A percentile compares a stretch with the other conserved stretches of the same genome.
These are phyloP conservation scores for Phialophora macrospora DNA, from an alignment of 2,329 filamentous ascomycete species.

Conservation along the genomic window DNA sequence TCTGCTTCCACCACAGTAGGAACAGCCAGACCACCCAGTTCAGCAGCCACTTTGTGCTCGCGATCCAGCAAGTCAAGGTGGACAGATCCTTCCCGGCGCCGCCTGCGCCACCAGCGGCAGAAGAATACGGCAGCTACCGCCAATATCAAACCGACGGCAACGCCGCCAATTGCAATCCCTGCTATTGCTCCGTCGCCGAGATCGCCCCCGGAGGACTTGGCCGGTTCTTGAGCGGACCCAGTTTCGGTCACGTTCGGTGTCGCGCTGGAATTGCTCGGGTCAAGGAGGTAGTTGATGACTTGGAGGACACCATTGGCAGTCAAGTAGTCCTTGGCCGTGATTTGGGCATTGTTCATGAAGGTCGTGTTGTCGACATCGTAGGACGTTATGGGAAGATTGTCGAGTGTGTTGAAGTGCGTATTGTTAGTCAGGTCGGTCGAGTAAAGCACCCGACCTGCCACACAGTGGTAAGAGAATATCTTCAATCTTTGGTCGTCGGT, in stretches of 20 bases:
- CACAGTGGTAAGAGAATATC: not conserved
- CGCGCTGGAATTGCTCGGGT: not conserved
- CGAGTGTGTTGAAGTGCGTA: not conserved
- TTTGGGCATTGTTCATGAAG: conserved; percentile 1
- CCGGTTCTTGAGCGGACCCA: not conserved
- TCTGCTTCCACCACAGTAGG: not conserved
- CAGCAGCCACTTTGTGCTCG: not conserved
- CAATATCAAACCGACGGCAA: not conserved
- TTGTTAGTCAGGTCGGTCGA: conserved; percentile 1
- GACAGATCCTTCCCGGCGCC: not conserved
- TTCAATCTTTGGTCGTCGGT: not conserved
- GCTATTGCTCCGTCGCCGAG: not conserved
- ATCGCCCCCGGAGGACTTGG: not conserved
- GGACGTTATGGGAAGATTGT: not conserved
- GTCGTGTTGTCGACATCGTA: not conserved
- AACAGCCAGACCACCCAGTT: not conserved
- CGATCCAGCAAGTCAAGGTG: not conserved
- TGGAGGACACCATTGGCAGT: conserved; percentile 2
- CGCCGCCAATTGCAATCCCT: not conserved
- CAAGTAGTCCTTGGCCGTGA: conserved; percentile 1
- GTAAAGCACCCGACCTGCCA: not conserved
- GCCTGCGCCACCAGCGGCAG: not conserved
- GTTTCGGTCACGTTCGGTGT: not conserved
- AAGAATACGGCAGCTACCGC: not conserved
- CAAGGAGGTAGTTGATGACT: not conserved